Evolutionary conservation across 495 filamentous ascomycete species (phyloP).

Genomic region (Tetracladium marchalianum): DNA sequence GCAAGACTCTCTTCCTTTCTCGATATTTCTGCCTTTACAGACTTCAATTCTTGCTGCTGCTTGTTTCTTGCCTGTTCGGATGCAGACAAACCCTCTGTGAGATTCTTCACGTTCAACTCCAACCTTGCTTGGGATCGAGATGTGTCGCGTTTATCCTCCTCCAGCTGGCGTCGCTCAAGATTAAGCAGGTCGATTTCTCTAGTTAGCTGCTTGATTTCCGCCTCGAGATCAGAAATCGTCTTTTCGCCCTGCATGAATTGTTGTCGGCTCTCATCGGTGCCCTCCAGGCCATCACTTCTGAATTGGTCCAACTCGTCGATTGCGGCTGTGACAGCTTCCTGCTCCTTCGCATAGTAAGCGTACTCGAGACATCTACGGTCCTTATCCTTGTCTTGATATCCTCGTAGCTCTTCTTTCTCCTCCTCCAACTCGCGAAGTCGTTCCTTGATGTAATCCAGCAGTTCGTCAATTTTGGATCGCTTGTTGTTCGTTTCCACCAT

Average conservation of each 20-base stretch:
- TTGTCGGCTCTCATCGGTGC: constrained; percentile 70
- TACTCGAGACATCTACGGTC: constrained; percentile 91
- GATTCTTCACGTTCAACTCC: constrained; percentile 72
- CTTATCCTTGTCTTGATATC: constrained; percentile 88
- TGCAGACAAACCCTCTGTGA: constrained; percentile 71
- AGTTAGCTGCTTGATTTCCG: constrained; percentile 65
- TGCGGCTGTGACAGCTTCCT: constrained; percentile 62
- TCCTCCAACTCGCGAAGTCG: constrained; percentile 84
- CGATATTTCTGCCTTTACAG: constrained; percentile 65
- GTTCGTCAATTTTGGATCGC: constrained; percentile 85
- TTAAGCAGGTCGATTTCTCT: constrained; percentile 77
- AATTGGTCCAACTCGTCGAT: constrained; percentile 78
- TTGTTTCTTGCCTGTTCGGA: constrained; percentile 57
- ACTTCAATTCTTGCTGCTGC: constrained; percentile 62
- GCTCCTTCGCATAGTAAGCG: constrained; percentile 83
- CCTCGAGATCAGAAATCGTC: constrained; percentile 66
- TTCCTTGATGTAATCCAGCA: constrained; percentile 82
- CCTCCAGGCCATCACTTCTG: constrained; percentile 69
- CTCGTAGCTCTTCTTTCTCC: constrained; percentile 90
- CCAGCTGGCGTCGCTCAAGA: constrained; percentile 79
- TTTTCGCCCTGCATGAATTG: constrained; percentile 71
- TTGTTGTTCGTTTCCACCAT: constrained; percentile 96
- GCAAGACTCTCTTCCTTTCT: constrained; percentile 67
- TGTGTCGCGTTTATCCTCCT: constrained; percentile 77
- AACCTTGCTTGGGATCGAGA: constrained; percentile 69